Base-by-base conservation (phyloP, 345 rosid genomes). In the Lumnitzera littorea region DNA sequence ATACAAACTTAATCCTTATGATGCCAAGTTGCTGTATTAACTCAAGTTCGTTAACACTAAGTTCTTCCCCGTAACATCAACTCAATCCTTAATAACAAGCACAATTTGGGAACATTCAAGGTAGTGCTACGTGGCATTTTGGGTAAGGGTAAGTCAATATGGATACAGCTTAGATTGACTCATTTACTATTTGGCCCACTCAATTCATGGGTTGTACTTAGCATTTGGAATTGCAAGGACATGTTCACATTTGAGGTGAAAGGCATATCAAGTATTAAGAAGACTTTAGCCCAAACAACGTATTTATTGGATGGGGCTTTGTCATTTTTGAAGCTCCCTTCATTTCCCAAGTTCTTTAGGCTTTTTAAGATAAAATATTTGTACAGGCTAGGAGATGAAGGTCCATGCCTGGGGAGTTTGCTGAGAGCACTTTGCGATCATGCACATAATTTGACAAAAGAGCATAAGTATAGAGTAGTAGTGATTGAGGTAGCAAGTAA, bases 31-130 rank as follows among this genome's bases (percentile, higher is more conserved):
- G n/a, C 77, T 94, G 49, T 94, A 94, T 79, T 89, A 86, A 11
- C 68, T 64, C 46, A 86, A 86, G 5, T 86, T 94, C 75, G 73
- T 95, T 61, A 80, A 92, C 61, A 86, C 89, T 58, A 97, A 94
- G 84, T 94, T 94, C 72, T 94, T 94, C 76, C 99, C 99, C 79
- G 84, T 0, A 97, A 94, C 79, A 80, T 94, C 56, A 92, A 83
- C 74, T 82, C 97, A 12, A 84, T 94, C 16, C 85, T 94, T 51
- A 65, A 67, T 36, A 94, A 94, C 77, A 76, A 77, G 47, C 95
- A 87, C 51, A 80, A 66, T 11, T 66, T 94, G 3, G 99, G 97
- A 1, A 90, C 92, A 15, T 90, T 83, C 62, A n/a, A 90, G 16
- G 95, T 97, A 2, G 72, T 86, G 66, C 89, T 96, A 62, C 83